Base-by-base conservation (phyloP, 805 yeast genomes). In the Ogataea haglerorum region DNA sequence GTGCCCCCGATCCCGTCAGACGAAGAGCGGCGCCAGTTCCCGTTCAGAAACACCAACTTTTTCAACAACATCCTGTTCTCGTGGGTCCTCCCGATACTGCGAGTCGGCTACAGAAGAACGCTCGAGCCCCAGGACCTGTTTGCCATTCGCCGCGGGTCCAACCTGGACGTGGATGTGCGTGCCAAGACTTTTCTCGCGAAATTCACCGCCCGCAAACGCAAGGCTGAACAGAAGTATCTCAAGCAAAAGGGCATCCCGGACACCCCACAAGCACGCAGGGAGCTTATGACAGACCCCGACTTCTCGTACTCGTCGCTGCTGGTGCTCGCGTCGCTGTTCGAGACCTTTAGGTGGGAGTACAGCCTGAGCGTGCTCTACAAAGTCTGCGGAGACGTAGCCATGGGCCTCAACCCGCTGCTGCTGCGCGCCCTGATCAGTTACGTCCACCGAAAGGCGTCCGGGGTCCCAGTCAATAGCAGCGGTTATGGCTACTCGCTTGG, bases 401-500 rank as follows among this genome's bases (percentile, higher is more conserved):
- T 67, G 40, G 78, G 85, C 1, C 63, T 80, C 22, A 77, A 80
- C 26, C 90, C 95, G 1, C 65, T 87, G 48, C 58, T 86, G 9
- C 77, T 86, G 3, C 76, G 79, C 57, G 69, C 74, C 26, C 65
- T 88, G 43, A 83, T 87, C 46, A 68, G 67, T 30, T 85, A 76
- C 50, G 85, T 85, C n/a, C 78, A 74, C 48, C 55, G 57, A 34
- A 70, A 73, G 37, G 72, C 74, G 7, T 55, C 60, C 18, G 75
- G 76, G 6, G 60, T 70, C 10, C 62, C 64, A 9, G 63, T 67
- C 41, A 82, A 79, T 24, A 49, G 48, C 12, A 67, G 63, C 30
- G 96, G 95, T 43, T 69, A 85, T 14, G 95, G 93, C 7, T 84
- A 76, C 51, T 82, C 90, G 7, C 64, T 88, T 34, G 95, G 90